Conservation (phyloP, 352 stramenopile genomes). For the Blastocystis sp. region DNA sequence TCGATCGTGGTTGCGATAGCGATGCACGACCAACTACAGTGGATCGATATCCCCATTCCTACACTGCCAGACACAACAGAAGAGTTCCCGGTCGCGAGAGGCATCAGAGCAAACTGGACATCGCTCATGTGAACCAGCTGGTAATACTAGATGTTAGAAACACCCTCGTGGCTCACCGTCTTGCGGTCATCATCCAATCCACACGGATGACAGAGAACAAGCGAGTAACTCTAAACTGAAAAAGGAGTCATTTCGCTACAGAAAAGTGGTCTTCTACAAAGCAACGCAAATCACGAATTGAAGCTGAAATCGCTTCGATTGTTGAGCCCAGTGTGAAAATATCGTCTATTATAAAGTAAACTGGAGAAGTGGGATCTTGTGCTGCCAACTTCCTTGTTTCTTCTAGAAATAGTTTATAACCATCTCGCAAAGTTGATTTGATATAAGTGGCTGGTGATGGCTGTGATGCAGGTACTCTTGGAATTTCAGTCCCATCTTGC, state of each 20-base stretch:
- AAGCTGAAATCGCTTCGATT: background rate
- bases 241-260: background rate
- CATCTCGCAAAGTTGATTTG: background rate
- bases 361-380: background rate
- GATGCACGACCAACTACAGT: conserved; percentile 27
- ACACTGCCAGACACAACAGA: background rate
- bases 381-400: background rate
- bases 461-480: background rate
- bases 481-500: background rate
- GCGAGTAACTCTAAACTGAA: background rate
- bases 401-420: background rate
- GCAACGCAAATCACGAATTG: background rate
- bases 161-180: background rate
- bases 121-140: background rate
- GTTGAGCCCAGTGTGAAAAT: background rate
- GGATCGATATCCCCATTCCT: background rate
- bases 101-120: conserved; percentile 28
- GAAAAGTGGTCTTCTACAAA: conserved; percentile 1
- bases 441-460: background rate
- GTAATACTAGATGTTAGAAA: conserved; percentile 1
- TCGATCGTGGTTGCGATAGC: background rate
- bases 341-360: conserved; percentile 15
- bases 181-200: background rate
- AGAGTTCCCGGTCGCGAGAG: background rate
- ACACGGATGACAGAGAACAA: conserved; percentile 20